Conservation (phyloP, 2,329 filamentous ascomycete genomes). For the Amesomyces nigricolor region DNA sequence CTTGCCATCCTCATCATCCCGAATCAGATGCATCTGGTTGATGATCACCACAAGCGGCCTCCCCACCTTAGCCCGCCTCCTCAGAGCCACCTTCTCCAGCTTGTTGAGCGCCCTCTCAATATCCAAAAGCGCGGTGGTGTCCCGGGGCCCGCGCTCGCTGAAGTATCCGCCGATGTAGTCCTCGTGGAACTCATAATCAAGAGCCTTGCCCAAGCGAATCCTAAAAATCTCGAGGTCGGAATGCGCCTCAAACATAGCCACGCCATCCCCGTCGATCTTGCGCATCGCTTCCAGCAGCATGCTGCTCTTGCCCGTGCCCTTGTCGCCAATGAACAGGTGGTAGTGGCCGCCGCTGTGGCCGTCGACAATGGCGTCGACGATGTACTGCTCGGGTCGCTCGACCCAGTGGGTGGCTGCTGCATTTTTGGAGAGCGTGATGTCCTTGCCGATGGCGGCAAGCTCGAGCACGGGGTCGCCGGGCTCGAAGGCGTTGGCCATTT, state of each 20-base stretch:
- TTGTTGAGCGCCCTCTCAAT: slow-evolving; percentile 98
- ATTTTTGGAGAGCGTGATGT: slow-evolving; percentile 39
- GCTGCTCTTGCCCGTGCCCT: slow-evolving; percentile 92
- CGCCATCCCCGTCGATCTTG: slow-evolving; percentile 80
- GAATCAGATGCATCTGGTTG: slow-evolving; percentile 86
- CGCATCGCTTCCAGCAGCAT: slow-evolving; percentile 96
- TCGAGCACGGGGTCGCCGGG: slow-evolving; percentile 87
- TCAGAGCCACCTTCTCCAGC: slow-evolving; percentile 87
- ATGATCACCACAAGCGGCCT: slow-evolving; percentile 85
- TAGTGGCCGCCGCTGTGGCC: slow-evolving; percentile 76
- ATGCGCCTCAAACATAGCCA: slow-evolving; percentile 95
- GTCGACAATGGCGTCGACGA: slow-evolving; percentile 75
- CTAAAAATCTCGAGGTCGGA: slow-evolving; percentile 93
- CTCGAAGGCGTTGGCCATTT: slow-evolving; percentile 87
- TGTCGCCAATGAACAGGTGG: slow-evolving; percentile 86
- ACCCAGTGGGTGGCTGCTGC: slow-evolving; percentile 67
- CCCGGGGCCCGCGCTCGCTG: slow-evolving; percentile 84
- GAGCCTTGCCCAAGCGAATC: slow-evolving; percentile 81
- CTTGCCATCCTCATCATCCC: slow-evolving; percentile 87
- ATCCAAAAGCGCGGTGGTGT: slow-evolving; percentile 86
- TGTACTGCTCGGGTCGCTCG: slow-evolving; percentile 70
- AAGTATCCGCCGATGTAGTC: slow-evolving; percentile 97
- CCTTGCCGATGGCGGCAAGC: slow-evolving; percentile 62
- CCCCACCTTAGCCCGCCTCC: slow-evolving; percentile 54
- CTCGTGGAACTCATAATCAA: slow-evolving; percentile 96